A percentile compares a stretch with the other conserved stretches of the same genome.
These are phyloP conservation scores for Pseudonitzschia multistriata DNA, from an alignment of 108 stramenopile species.

Conservation along the genomic window DNA sequence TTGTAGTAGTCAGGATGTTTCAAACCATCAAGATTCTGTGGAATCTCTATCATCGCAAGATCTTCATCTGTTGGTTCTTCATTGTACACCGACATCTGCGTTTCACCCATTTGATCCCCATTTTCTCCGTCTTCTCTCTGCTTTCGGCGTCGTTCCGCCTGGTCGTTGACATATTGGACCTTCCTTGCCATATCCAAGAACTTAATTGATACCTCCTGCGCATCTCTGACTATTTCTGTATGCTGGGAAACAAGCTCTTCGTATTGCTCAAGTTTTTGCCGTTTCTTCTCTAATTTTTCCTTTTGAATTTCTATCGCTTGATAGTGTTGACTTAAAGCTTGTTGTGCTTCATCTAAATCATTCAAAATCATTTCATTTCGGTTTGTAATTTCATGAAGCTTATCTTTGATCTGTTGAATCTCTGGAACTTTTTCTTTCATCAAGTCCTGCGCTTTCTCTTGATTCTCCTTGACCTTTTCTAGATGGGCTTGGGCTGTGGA, in stretches of 20 bases:
- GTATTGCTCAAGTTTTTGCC: constrained; percentile 58
- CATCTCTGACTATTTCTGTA: constrained; percentile 23
- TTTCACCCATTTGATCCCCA: neutral
- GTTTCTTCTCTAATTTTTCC: constrained; percentile 44
- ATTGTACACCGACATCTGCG: constrained; percentile 14
- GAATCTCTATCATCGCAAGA: constrained; percentile 58
- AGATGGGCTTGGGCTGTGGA: constrained; percentile 48
- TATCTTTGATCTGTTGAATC: constrained; percentile 42
- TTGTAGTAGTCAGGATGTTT: constrained; percentile 48
- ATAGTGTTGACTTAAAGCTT: constrained; percentile 51
- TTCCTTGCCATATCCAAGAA: constrained; percentile 19
- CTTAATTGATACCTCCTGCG: constrained; percentile 10
- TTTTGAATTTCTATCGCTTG: constrained; percentile 45
- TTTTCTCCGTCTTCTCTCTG: constrained; percentile 11
- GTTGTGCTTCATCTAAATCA: constrained; percentile 58
- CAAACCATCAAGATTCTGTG: constrained; percentile 22
- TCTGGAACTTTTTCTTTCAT: constrained; percentile 49
- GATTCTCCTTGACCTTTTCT: constrained; percentile 43
- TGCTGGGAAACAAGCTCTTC: constrained; percentile 37
- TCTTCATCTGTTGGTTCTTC: constrained; percentile 65
- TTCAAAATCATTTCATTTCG: constrained; percentile 66
- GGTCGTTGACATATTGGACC: constrained; percentile 4
- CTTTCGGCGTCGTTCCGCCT: constrained; percentile 18
- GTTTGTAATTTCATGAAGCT: constrained; percentile 56
- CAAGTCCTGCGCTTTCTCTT: constrained; percentile 30